A percentile compares a stretch with the other conserved stretches of the same genome.
Evolutionary conservation across 768 basidiomycete genomes (phyloP).

Genomic region (Chlorophyllum brunneum): DNA sequence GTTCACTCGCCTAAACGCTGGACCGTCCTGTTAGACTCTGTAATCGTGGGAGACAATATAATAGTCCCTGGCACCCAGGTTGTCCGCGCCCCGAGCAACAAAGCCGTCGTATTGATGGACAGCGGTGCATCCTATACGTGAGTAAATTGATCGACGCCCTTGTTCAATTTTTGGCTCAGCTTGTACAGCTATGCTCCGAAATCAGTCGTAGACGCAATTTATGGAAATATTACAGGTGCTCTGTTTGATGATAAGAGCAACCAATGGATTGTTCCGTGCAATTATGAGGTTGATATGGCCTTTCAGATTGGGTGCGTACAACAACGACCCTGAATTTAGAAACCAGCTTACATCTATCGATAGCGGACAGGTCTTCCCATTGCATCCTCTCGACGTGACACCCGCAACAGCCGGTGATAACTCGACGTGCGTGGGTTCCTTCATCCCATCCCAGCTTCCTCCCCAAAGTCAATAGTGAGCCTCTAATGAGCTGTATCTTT

Average conservation of each 20-base stretch:
- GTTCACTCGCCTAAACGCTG: constrained; percentile 58
- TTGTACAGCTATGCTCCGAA: constrained; percentile 62
- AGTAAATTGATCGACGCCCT: constrained; percentile 20
- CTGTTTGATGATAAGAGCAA: constrained; percentile 44
- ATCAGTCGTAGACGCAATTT: constrained; percentile 65
- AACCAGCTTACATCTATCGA: constrained; percentile 6
- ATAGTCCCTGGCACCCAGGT: constrained; percentile 53
- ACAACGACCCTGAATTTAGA: background rate
- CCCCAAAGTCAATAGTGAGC: constrained; percentile 69
- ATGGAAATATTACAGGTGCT: constrained; percentile 63
- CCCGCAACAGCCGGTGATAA: constrained; percentile 42
- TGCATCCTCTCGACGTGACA: constrained; percentile 77
- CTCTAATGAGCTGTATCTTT: background rate
- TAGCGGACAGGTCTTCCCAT: constrained; percentile 70
- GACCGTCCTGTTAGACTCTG: constrained; percentile 73
- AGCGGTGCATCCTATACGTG: constrained; percentile 82
- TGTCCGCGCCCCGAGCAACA: constrained; percentile 54
- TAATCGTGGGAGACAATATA: constrained; percentile 55
- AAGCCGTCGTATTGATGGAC: constrained; percentile 75
- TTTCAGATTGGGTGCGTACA: constrained; percentile 67
- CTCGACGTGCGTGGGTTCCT: constrained; percentile 65
- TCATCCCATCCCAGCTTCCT: constrained; percentile 59
- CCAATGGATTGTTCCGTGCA: constrained; percentile 75
- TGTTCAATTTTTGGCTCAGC: background rate
- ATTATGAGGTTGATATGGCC: constrained; percentile 71